Base-by-base conservation (phyloP, 257 asterid genomes). In the Cynanchum wilfordii region DNA sequence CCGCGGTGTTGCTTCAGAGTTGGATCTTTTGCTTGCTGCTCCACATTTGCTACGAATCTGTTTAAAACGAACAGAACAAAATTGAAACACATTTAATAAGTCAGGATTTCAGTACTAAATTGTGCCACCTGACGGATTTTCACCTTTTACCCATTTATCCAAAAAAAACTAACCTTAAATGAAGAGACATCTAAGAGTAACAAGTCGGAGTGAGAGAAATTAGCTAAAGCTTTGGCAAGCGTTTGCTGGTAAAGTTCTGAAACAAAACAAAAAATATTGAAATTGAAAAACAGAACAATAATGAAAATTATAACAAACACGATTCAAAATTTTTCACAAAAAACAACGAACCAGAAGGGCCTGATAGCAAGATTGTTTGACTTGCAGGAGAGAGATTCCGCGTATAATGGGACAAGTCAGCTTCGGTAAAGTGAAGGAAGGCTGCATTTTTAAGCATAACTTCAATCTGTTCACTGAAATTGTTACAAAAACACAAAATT, bases 11-110 rank as follows among this genome's bases (percentile, higher is more conserved):
- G 94, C 74, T 82, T 92, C 98, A 1, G 98, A 88, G 80, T 83
- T 79, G 36, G 90, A 92, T 84, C 96, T 90, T 83, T 83, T 89
- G 64, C 42, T 73, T 16, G 79, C 12, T 73, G 82, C 78, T 51
- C 98, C 98, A 57, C 90, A 87, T 82, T 90, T 92, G 89, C 89
- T 82, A 79, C 85, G 96, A 47, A 92, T 85, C 98, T 92, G 88
- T 78, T 42, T 67, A 33, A n/a, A 72, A 67, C 71, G 70, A n/a
- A n/a, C n/a, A n/a, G n/a, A n/a, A n/a, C n/a, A n/a, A n/a, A n/a
- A 67, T 67, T 68, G 76, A 42, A 79, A 76, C 15, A 56, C 42
- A 80, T 49, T 72, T 38, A 68, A 38, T n/a, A 16, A 60, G 50
- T 38, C 56, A 67, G 47, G 29, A 75, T 56, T 51, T 54, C 55